Conservation (phyloP, 306 rosid species). For the Vigna mungo region DNA sequence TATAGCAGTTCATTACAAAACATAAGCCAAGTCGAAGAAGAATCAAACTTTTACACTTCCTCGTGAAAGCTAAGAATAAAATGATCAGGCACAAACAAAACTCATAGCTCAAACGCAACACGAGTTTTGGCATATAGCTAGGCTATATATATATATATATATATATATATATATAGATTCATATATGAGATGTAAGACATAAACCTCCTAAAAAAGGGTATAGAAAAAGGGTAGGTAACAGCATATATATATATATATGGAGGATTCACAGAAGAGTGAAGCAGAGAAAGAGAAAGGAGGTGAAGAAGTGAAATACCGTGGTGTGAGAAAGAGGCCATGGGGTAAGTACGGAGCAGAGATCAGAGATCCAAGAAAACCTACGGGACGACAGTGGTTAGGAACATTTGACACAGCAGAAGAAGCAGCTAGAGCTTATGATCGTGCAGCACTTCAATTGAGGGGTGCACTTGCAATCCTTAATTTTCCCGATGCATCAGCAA, state of each 20-base stretch:
- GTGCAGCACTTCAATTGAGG: conserved; percentile 64
- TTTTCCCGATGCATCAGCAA: conserved; percentile 38
- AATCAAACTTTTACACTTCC: conserved; percentile 30
- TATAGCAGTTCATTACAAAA: not conserved
- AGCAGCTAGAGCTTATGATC: conserved; percentile 81
- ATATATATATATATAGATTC: not conserved
- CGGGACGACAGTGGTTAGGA: conserved; percentile 71
- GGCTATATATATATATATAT: not conserved
- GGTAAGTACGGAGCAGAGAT: conserved; percentile 81
- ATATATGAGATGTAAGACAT: no score
- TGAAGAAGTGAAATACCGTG: conserved; percentile 62
- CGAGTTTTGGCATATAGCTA: not conserved
- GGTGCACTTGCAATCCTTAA: conserved; percentile 64
- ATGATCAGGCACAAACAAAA: not conserved
- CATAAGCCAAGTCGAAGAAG: not conserved
- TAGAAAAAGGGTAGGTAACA: not conserved
- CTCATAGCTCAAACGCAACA: not conserved
- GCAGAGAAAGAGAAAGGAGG: conserved; percentile 42
- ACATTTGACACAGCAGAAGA: conserved; percentile 78
- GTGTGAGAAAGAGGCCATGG: conserved; percentile 79
- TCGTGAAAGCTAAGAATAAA: not conserved
- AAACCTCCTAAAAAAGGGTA: not conserved
- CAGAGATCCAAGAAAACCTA: conserved; percentile 64
- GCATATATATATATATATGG: not conserved
- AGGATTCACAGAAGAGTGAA: conserved; percentile 44